Conservation (phyloP, 2,329 filamentous ascomycete genomes). For the Venturia nashicola region DNA sequence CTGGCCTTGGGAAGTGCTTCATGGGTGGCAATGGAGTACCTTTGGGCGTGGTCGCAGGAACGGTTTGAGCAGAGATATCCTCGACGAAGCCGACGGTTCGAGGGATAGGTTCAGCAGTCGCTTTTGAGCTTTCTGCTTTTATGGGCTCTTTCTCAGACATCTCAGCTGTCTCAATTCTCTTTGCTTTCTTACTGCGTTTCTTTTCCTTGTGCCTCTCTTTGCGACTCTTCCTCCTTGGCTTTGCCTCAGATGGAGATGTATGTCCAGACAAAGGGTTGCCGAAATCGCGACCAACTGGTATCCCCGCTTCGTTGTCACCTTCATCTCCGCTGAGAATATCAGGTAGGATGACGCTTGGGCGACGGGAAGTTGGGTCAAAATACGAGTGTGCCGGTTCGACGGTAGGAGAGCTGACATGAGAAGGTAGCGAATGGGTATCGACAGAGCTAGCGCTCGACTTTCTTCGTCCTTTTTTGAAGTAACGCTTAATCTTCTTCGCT, state of each 20-base stretch:
- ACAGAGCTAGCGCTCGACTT: slow-evolving; percentile 66
- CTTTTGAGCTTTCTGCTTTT: background rate
- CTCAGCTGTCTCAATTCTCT: background rate
- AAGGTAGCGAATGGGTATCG: slow-evolving; percentile 40
- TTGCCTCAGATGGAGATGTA: slow-evolving; percentile 19
- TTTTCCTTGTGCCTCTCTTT: slow-evolving; percentile 36
- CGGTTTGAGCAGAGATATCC: slow-evolving; percentile 13
- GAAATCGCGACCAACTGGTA: background rate
- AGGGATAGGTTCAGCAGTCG: slow-evolving; percentile 6
- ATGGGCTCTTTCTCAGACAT: slow-evolving; percentile 1
- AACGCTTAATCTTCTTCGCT: slow-evolving; percentile 62
- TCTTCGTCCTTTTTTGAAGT: slow-evolving; percentile 54
- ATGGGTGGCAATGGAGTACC: background rate
- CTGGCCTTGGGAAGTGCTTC: slow-evolving; percentile 36
- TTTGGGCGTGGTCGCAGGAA: slow-evolving; percentile 31
- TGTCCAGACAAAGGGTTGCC: background rate
- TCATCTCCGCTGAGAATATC: slow-evolving; percentile 40
- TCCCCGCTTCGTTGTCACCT: slow-evolving; percentile 34
- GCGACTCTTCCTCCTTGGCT: slow-evolving; percentile 25
- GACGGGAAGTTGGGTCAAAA: slow-evolving; percentile 17
- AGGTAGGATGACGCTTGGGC: slow-evolving; percentile 8
- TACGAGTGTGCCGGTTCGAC: slow-evolving; percentile 17
- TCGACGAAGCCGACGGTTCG: slow-evolving; percentile 48
- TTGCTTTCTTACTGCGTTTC: slow-evolving; percentile 19
- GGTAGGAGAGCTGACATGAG: slow-evolving; percentile 33